Evolutionary conservation across 1,284 basidiomycete species (phyloP).

Genomic region (Boletus calvinii): DNA sequence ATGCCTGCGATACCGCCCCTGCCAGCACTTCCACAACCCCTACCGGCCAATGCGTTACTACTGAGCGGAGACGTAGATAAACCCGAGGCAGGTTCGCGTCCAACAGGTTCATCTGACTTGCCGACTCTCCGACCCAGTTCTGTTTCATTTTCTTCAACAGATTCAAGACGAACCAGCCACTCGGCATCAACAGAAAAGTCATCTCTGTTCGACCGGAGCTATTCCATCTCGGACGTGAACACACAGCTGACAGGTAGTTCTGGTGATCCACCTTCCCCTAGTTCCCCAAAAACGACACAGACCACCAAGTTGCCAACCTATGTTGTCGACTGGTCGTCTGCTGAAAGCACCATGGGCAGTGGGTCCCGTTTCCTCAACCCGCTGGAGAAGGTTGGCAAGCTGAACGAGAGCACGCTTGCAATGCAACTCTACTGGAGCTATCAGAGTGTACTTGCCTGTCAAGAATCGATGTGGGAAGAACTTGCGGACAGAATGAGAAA

Average conservation of each 20-base stretch:
- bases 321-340: slow-evolving; percentile 34
- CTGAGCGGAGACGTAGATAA: slow-evolving; percentile 25
- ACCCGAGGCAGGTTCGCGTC: slow-evolving; percentile 20
- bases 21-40: slow-evolving; percentile 55
- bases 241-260: slow-evolving; percentile 23
- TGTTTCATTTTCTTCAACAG: slow-evolving; percentile 48
- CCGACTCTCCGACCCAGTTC: slow-evolving; percentile 40
- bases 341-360: slow-evolving; percentile 35
- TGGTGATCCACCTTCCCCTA: slow-evolving; percentile 22
- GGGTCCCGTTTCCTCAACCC: slow-evolving; percentile 44
- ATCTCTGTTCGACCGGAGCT: slow-evolving; percentile 32
- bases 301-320: slow-evolving; percentile 25
- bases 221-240: slow-evolving; percentile 21
- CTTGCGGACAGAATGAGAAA: slow-evolving; percentile 60
- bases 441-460: slow-evolving; percentile 61
- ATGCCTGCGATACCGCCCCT: slow-evolving; percentile 70
- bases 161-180: slow-evolving; percentile 35
- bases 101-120: slow-evolving; percentile 11
- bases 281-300: slow-evolving; percentile 12
- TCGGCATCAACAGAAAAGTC: slow-evolving; percentile 32
- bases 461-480: slow-evolving; percentile 82
- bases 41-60: slow-evolving; percentile 33
- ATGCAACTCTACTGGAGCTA: slow-evolving; percentile 71
- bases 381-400: slow-evolving; percentile 41
- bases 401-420: slow-evolving; percentile 61